Conservation (phyloP, 2,329 filamentous ascomycete species). For the Alternaria arbusti region DNA sequence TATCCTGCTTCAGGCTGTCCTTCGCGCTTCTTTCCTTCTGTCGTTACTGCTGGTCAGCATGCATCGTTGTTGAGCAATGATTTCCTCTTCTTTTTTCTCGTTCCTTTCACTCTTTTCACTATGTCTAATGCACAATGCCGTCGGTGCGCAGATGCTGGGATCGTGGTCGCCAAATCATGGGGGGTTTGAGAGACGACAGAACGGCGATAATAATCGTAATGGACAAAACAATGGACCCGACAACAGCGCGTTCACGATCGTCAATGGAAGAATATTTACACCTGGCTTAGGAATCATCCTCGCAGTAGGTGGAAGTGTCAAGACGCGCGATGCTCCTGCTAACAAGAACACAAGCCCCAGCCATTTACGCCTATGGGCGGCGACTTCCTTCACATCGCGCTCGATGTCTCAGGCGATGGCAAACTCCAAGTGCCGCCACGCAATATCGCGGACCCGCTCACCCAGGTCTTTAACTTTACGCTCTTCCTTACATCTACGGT, state of each 20-base stretch:
- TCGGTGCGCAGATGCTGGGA: constrained; percentile 39
- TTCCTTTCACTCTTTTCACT: constrained; percentile 19
- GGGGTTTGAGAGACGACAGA: constrained; percentile 22
- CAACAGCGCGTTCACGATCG: constrained; percentile 59
- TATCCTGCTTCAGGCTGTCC: not conserved
- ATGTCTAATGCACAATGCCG: constrained; percentile 26
- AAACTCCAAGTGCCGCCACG: constrained; percentile 66
- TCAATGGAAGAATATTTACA: constrained; percentile 72
- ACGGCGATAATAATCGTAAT: constrained; percentile 27
- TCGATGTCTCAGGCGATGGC: constrained; percentile 72
- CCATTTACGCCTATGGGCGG: constrained; percentile 48
- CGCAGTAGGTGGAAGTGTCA: constrained; percentile 48
- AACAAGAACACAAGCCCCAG: constrained; percentile 35
- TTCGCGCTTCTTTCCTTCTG: constrained; percentile 3
- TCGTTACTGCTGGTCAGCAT: constrained; percentile 32
- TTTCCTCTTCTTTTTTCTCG: constrained; percentile 18
- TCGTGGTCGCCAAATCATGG: constrained; percentile 16
- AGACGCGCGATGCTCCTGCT: constrained; percentile 1
- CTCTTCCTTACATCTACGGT: constrained; percentile 70
- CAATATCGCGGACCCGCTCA: constrained; percentile 58
- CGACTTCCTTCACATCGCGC: constrained; percentile 65
- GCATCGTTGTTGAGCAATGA: constrained; percentile 42
- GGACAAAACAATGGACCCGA: constrained; percentile 26
- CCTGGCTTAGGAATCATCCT: constrained; percentile 72
- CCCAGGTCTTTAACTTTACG: constrained; percentile 67